phyloP scores from a whole-genome alignment of 2,329 filamentous ascomycete genomes.

The Zymoseptoria passerinii region DNA sequence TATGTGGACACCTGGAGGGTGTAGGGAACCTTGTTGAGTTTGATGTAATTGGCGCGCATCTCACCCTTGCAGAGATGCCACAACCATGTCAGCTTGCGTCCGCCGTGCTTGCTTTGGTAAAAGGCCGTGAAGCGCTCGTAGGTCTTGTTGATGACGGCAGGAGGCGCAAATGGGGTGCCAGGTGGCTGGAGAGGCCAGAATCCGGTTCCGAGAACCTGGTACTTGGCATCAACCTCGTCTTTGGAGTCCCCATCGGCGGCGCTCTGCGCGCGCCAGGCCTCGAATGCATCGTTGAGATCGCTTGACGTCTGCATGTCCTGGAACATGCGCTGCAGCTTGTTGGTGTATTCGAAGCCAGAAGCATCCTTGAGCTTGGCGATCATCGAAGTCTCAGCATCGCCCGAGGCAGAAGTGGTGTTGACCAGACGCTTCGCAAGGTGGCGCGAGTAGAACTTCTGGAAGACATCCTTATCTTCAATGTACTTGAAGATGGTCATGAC shows the following conservation, averaged over 20 bases:
- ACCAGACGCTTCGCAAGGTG: conserved; percentile 93
- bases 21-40: conserved; percentile 77
- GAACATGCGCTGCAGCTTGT: conserved; percentile 99
- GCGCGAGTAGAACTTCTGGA: conserved; percentile 98
- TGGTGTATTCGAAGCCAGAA: conserved; percentile 97
- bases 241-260: conserved; percentile 58
- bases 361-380: conserved; percentile 98
- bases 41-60: conserved; percentile 87
- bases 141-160: conserved; percentile 73
- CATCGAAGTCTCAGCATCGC: conserved; percentile 98
- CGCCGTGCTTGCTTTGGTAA: conserved; percentile 94
- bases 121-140: conserved; percentile 84
- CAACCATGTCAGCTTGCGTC: conserved; percentile 92
- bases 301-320: conserved; percentile 99
- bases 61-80: conserved; percentile 99
- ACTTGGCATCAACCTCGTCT: conserved; percentile 71
- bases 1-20: conserved; percentile 97
- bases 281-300: conserved; percentile 85
- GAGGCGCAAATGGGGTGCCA: conserved; percentile 79
- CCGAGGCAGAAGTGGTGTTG: conserved; percentile 88
- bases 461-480: conserved; percentile 99
- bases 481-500: conserved; percentile 99
- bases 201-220: conserved; percentile 87
- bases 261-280: conserved; percentile 62
- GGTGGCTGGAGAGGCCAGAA: conserved; percentile 93